Percentiles rank a stretch among this genome's conserved stretches.
These are phyloP conservation scores for Orbilia blumenaviensis DNA, from an alignment of 2,329 filamentous ascomycete genomes.

Conservation along the genomic window DNA sequence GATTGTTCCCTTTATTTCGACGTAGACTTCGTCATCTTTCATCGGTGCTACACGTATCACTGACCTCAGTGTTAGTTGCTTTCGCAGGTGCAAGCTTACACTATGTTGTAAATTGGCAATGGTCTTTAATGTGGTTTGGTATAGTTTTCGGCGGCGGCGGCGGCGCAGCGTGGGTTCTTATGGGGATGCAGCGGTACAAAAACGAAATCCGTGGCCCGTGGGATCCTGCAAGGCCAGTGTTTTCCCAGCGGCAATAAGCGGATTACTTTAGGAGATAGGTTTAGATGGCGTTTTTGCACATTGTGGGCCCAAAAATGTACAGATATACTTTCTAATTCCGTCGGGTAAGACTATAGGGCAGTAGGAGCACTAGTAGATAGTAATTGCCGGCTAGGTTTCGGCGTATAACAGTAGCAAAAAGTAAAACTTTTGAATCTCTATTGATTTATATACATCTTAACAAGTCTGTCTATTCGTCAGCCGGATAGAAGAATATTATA, in stretches of 20 bases:
- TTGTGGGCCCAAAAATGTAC: not conserved
- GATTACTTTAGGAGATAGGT: conserved; percentile 43
- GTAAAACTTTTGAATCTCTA: not conserved
- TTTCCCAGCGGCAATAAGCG: conserved; percentile 71
- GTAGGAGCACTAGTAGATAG: not conserved
- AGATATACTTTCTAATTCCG: not conserved
- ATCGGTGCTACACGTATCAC: conserved; percentile 79
- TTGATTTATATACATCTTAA: conserved; percentile 9
- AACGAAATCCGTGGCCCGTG: conserved; percentile 98
- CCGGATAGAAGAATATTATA: conserved; percentile 5
- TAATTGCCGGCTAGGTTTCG: not conserved
- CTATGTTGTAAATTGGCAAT: conserved; percentile 68
- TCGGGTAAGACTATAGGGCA: not conserved
- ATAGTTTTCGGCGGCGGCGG: conserved; percentile 82
- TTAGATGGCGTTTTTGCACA: conserved; percentile 19
- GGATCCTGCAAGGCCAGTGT: conserved; percentile 92
- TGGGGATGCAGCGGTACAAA: conserved; percentile 97
- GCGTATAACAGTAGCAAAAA: not conserved
- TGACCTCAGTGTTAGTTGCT: conserved; percentile 80
- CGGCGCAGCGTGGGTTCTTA: conserved; percentile 96
- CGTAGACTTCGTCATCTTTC: conserved; percentile 83
- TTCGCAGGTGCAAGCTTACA: conserved; percentile 82
- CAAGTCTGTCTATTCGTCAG: not conserved
- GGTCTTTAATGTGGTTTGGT: conserved; percentile 76
- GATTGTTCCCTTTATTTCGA: conserved; percentile 96